Evolutionary conservation across 345 rosid genomes (phyloP).

Genomic region (Balakata baccata): DNA sequence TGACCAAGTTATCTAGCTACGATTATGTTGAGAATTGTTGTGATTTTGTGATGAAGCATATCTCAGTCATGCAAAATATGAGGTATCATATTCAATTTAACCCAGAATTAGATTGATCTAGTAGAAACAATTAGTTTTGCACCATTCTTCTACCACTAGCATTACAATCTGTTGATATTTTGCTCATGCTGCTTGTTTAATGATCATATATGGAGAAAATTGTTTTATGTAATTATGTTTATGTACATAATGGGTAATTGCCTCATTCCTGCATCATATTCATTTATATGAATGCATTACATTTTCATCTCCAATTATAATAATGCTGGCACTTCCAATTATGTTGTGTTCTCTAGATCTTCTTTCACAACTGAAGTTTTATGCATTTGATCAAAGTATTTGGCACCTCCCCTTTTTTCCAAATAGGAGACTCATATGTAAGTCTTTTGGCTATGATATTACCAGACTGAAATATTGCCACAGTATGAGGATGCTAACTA

Average conservation of each 20-base stretch:
- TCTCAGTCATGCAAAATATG: constrained; percentile 63
- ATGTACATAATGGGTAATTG: not conserved
- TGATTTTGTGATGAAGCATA: constrained; percentile 60
- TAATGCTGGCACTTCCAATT: too few species aligned
- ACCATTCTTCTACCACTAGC: not conserved
- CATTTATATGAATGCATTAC: too few species aligned
- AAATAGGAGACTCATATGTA: too few species aligned
- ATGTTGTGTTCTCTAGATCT: too few species aligned
- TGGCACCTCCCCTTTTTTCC: too few species aligned
- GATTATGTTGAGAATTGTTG: constrained; percentile 65
- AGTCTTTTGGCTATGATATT: not conserved
- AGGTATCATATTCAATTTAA: constrained; percentile 36
- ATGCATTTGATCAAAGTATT: too few species aligned
- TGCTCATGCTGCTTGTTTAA: not conserved
- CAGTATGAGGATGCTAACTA: not conserved
- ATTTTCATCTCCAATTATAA: too few species aligned
- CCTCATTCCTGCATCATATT: not conserved
- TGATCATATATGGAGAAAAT: constrained; percentile 1
- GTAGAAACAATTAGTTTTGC: not conserved
- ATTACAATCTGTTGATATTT: not conserved
- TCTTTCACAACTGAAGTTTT: too few species aligned
- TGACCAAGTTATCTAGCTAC: constrained; percentile 56
- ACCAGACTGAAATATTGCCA: not conserved
- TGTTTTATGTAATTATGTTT: not conserved
- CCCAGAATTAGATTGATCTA: not conserved